Conservation (phyloP, 2,329 filamentous ascomycete genomes). For the Cladosporium phlei region DNA sequence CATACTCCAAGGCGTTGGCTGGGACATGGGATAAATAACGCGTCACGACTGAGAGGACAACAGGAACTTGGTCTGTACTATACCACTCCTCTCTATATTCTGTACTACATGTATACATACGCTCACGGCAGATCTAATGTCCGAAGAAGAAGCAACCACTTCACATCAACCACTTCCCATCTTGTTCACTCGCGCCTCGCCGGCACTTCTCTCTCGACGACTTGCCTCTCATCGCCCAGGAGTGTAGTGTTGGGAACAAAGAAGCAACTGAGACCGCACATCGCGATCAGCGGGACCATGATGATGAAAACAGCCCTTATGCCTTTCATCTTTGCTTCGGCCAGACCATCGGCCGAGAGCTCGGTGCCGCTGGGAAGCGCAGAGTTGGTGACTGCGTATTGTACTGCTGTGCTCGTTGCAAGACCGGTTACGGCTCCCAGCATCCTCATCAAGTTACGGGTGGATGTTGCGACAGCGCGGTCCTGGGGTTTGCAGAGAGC, state of each 20-base stretch:
- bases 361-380: background rate
- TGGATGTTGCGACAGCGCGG: slow-evolving; percentile 1
- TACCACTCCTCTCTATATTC: slow-evolving; percentile 3
- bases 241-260: slow-evolving; percentile 2
- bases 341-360: background rate
- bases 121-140: background rate
- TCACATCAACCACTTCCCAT: background rate
- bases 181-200: background rate
- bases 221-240: background rate
- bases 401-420: slow-evolving; percentile 6
- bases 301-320: slow-evolving; percentile 9
- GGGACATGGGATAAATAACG: background rate
- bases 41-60: too few species aligned
- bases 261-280: slow-evolving; percentile 5
- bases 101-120: background rate
- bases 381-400: slow-evolving; percentile 3
- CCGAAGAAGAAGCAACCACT: too few species aligned
- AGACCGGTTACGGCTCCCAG: slow-evolving; percentile 8
- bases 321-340: slow-evolving; percentile 8
- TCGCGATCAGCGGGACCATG: slow-evolving; percentile 3
- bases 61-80: background rate
- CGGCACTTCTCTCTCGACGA: background rate
- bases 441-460: slow-evolving; percentile 9
- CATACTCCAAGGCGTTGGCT: slow-evolving; percentile 2
- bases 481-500: slow-evolving; percentile 7